These are phyloP conservation scores for Tilletia walkeri DNA, from an alignment of 1,284 basidiomycete genomes.

Conservation along the genomic window DNA sequence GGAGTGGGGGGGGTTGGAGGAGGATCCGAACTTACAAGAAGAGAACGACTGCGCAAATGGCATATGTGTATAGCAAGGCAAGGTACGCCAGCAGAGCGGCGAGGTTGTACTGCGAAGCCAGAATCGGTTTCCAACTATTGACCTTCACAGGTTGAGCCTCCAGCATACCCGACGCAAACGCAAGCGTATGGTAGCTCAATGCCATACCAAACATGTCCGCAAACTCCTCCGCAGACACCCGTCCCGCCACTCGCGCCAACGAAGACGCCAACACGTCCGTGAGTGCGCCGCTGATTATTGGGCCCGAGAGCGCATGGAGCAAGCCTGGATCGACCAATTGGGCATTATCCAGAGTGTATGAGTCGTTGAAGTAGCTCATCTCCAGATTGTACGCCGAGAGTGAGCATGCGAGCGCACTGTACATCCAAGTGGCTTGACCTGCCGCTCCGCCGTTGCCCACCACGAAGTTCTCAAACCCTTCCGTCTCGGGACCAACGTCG, in stretches of 20 bases:
- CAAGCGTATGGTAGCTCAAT: conserved; percentile 18
- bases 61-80: conserved; percentile 22
- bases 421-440: conserved; percentile 10
- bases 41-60: conserved; percentile 21
- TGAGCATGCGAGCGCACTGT: conserved; percentile 18
- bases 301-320: conserved; percentile 23
- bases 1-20: too few species aligned
- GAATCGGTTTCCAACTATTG: conserved; percentile 17
- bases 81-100: conserved; percentile 19
- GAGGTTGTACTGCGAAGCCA: conserved; percentile 24
- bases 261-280: conserved; percentile 16
- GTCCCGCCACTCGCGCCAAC: conserved; percentile 17
- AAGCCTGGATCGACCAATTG: conserved; percentile 2
- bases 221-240: conserved; percentile 18
- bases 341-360: not conserved
- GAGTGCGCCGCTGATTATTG: conserved; percentile 19
- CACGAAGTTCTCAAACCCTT: conserved; percentile 14
- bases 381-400: conserved; percentile 16
- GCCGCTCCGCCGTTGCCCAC: not conserved
- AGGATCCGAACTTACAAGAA: conserved; percentile 19
- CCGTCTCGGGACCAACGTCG: not conserved
- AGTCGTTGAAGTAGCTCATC: conserved; percentile 25
- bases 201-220: conserved; percentile 3
- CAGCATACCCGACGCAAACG: conserved; percentile 19
- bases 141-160: conserved; percentile 1